A percentile compares a stretch with the other conserved stretches of the same genome.
phyloP scores from a whole-genome alignment of 257 asterid genomes.

The Ligustrum vulgare region DNA sequence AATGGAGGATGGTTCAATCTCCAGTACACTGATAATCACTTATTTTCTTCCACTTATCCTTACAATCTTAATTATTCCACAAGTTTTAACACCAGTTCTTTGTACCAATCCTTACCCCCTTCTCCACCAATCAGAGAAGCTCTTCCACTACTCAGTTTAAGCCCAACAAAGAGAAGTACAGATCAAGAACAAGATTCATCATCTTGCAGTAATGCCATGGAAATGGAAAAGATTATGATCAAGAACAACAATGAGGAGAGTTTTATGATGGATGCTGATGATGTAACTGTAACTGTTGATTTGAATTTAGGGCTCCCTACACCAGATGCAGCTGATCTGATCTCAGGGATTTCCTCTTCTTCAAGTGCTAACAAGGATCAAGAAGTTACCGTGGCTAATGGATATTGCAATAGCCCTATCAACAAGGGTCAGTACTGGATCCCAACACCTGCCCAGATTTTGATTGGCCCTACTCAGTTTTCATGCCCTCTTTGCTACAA shows the following conservation, averaged over 20 bases:
- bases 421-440: conserved; percentile 68
- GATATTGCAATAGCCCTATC: conserved; percentile 45
- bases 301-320: conserved; percentile 63
- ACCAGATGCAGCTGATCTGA: conserved; percentile 34
- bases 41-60: conserved; percentile 18
- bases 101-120: conserved; percentile 39
- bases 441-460: conserved; percentile 62
- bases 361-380: conserved; percentile 23
- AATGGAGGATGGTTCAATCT: conserved; percentile 47
- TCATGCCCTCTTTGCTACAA: conserved; percentile 67
- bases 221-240: conserved; percentile 29
- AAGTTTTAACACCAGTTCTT: background rate
- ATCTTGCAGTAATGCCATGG: conserved; percentile 33
- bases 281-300: conserved; percentile 28
- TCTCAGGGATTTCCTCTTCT: conserved; percentile 32
- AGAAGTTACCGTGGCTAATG: conserved; percentile 38
- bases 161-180: conserved; percentile 46
- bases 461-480: conserved; percentile 63
- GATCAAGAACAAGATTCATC: conserved; percentile 21
- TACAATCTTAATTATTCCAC: conserved; percentile 30
- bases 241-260: conserved; percentile 16
- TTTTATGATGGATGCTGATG: conserved; percentile 27
- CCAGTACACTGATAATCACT: conserved; percentile 35
- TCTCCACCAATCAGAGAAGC: conserved; percentile 73
- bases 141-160: conserved; percentile 59